Evolutionary conservation across 345 rosid species (phyloP).

Genomic region (Eucalyptus guilfoylei): DNA sequence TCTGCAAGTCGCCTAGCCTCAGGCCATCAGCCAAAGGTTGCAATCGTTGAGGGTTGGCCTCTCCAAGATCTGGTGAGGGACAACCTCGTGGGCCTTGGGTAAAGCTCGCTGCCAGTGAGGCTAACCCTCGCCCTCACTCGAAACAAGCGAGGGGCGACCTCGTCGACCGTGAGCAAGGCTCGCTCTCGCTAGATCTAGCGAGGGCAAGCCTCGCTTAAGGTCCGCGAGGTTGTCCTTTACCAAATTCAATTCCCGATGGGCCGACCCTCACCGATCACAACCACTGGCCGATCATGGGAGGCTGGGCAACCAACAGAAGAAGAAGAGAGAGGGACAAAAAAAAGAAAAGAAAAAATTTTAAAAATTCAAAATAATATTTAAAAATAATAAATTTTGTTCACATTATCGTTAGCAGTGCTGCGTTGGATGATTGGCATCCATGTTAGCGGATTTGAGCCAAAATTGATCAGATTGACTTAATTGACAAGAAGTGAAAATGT

Average conservation of each 20-base stretch:
- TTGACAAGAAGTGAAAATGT: no score
- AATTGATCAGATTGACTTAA: rapidly evolving
- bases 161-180: rapidly evolving
- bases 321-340: no score
- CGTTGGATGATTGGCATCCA: no score
- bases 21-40: rapidly evolving
- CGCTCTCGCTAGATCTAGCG: rapidly evolving
- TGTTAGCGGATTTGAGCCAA: rapidly evolving
- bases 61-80: no score
- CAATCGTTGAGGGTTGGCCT: no score
- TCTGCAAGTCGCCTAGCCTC: rapidly evolving
- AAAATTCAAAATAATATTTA: no score
- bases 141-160: rapidly evolving
- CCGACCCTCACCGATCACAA: rapidly evolving
- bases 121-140: rapidly evolving
- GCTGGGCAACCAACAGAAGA: rapidly evolving
- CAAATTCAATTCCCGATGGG: rapidly evolving
- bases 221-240: rapidly evolving
- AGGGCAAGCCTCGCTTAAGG: no score
- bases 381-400: no score
- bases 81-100: no score
- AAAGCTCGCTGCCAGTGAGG: rapidly evolving
- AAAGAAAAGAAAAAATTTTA: no score
- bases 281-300: rapidly evolving
- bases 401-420: rapidly evolving